Conservation (phyloP, 768 basidiomycete species). For the Xerocomellus amylosporus region DNA sequence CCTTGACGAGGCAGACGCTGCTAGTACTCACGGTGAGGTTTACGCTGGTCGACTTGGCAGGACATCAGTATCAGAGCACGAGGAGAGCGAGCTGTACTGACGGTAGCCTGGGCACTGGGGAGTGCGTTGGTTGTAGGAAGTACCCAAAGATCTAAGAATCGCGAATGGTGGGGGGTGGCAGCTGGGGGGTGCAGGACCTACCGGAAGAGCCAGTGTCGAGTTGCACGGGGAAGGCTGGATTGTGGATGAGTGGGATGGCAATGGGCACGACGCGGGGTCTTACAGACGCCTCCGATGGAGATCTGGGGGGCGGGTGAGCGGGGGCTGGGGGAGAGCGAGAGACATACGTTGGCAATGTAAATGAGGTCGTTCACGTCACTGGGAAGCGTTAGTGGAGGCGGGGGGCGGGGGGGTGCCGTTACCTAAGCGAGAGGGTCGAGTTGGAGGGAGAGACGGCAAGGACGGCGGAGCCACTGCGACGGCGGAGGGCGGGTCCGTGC, state of each 20-base stretch:
- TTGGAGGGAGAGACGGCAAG: slow-evolving; percentile 25
- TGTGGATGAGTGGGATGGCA: not conserved
- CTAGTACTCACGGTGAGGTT: slow-evolving; percentile 57
- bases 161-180: not conserved
- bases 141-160: slow-evolving; percentile 65
- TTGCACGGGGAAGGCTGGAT: slow-evolving; percentile 66
- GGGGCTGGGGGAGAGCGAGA: not conserved
- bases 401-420: not conserved
- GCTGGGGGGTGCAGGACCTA: not conserved
- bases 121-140: slow-evolving; percentile 45
- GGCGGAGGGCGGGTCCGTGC: slow-evolving; percentile 34
- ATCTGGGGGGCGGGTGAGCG: slow-evolving; percentile 43
- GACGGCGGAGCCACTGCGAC: slow-evolving; percentile 35
- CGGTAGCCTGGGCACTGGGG: slow-evolving; percentile 49
- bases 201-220: slow-evolving; percentile 74
- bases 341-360: slow-evolving; percentile 67
- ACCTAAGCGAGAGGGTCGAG: slow-evolving; percentile 24
- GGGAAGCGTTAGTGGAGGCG: not conserved
- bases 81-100: slow-evolving; percentile 27
- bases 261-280: slow-evolving; percentile 8
- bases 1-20: not conserved
- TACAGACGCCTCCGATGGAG: slow-evolving; percentile 61
- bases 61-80: slow-evolving; percentile 4
- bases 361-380: slow-evolving; percentile 76
- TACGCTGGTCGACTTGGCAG: slow-evolving; percentile 40